Conservation (phyloP, 371 early-diverging fungal genomes). For the Syncephalastrum contaminatum region DNA sequence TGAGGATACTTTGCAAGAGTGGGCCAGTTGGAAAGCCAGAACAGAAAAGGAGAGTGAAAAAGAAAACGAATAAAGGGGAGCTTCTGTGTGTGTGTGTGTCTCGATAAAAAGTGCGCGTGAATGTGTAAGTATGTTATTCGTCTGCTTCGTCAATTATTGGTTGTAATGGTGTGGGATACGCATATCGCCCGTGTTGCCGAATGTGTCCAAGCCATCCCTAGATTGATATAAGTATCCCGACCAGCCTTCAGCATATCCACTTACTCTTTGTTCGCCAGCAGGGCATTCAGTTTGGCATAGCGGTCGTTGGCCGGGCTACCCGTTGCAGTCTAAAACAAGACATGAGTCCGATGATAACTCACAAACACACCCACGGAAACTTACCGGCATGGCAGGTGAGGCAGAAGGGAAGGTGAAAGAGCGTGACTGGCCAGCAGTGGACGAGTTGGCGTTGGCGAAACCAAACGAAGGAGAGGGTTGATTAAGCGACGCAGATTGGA, state of each 20-base stretch:
- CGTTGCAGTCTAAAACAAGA: slow-evolving; percentile 6
- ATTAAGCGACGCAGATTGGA: slow-evolving; percentile 6
- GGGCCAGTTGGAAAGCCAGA: slow-evolving; percentile 54
- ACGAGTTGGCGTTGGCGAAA: slow-evolving; percentile 6
- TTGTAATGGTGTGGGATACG: slow-evolving; percentile 27
- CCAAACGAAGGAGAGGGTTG: slow-evolving; percentile 9
- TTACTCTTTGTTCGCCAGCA: slow-evolving; percentile 22
- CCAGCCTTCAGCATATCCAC: background rate
- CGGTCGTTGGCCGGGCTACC: slow-evolving; percentile 6
- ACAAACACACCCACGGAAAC: slow-evolving; percentile 7
- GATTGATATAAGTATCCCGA: background rate
- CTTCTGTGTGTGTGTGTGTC: no score
- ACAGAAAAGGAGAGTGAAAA: slow-evolving; percentile 13
- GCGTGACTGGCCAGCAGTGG: slow-evolving; percentile 17
- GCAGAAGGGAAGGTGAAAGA: slow-evolving; percentile 17
- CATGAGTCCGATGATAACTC: background rate
- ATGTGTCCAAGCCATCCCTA: slow-evolving; percentile 53
- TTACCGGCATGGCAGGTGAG: slow-evolving; percentile 15
- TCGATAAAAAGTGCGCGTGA: no score
- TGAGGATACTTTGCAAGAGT: slow-evolving; percentile 68
- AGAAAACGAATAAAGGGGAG: background rate
- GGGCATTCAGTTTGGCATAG: slow-evolving; percentile 21
- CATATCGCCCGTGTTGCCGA: slow-evolving; percentile 52
- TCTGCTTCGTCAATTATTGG: no score
- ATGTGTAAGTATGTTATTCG: no score